These are phyloP conservation scores for Fusarium nanum DNA, from an alignment of 2,329 filamentous ascomycete species.

Conservation along the genomic window DNA sequence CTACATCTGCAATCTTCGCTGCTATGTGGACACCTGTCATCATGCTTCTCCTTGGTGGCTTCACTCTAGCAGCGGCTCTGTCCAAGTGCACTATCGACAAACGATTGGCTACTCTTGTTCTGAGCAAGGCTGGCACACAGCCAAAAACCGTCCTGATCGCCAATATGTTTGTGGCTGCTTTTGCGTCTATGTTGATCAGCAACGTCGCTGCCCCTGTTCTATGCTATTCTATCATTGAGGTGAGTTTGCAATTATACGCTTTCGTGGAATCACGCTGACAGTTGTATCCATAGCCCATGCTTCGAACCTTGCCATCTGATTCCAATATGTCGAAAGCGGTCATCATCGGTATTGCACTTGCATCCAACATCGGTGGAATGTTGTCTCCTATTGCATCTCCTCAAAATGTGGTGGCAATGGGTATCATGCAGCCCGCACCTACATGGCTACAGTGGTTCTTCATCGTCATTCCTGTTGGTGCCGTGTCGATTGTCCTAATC, in stretches of 20 bases:
- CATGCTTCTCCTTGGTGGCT: slow-evolving; percentile 95
- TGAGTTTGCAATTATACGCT: slow-evolving; percentile 53
- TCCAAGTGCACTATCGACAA: slow-evolving; percentile 99
- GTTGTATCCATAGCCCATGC: slow-evolving; percentile 76
- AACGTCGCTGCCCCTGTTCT: slow-evolving; percentile 97
- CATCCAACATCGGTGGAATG: slow-evolving; percentile 95
- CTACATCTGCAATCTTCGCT: slow-evolving; percentile 86
- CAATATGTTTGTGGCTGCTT: slow-evolving; percentile 98
- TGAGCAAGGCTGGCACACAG: slow-evolving; percentile 94
- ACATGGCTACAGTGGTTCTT: slow-evolving; percentile 99
- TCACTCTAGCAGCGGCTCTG: slow-evolving; percentile 92
- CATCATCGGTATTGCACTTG: slow-evolving; percentile 92
- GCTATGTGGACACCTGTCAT: slow-evolving; percentile 99
- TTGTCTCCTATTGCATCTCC: slow-evolving; percentile 97
- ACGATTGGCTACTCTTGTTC: slow-evolving; percentile 92
- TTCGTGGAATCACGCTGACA: slow-evolving; percentile 21
- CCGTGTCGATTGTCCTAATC: slow-evolving; percentile 87
- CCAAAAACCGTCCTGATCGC: slow-evolving; percentile 91
- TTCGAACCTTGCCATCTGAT: slow-evolving; percentile 90
- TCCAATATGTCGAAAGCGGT: slow-evolving; percentile 95
- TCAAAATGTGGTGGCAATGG: slow-evolving; percentile 95
- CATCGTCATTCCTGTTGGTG: slow-evolving; percentile 90
- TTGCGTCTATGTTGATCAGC: slow-evolving; percentile 98
- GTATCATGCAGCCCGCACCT: slow-evolving; percentile 92
- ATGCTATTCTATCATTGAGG: slow-evolving; percentile 97